Evolutionary conservation across 75 land plant genomes (phyloP).

Genomic region (Sequoiadendron giganteum): DNA sequence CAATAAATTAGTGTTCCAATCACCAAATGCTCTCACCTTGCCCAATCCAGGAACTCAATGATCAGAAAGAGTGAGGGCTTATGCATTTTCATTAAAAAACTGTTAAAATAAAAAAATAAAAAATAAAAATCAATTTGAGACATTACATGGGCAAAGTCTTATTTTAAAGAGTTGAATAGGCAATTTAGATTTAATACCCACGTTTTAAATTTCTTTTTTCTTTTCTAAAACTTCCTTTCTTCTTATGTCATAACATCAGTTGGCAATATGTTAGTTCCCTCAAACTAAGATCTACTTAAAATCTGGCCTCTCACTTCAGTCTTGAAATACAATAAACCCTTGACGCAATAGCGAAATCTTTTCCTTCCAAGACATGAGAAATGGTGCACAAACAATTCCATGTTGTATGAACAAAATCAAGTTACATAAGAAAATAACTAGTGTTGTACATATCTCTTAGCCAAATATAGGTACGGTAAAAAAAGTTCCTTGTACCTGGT

Average conservation of each 20-base stretch:
- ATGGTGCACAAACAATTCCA: not conserved
- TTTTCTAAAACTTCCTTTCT: not conserved
- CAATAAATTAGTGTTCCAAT: too few species aligned
- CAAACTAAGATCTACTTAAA: not conserved
- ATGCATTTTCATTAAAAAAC: too few species aligned
- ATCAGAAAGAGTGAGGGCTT: too few species aligned
- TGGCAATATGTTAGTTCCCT: not conserved
- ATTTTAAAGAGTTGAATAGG: too few species aligned
- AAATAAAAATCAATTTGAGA: too few species aligned
- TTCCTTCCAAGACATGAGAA: not conserved
- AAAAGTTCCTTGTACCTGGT: constrained; percentile 49
- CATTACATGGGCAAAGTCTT: too few species aligned
- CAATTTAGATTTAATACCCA: not conserved
- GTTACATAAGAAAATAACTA: not conserved
- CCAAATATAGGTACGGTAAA: constrained; percentile 1
- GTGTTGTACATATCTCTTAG: not conserved
- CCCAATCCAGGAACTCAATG: too few species aligned
- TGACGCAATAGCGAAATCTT: not conserved
- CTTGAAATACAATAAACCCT: not conserved
- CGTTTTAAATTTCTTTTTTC: not conserved
- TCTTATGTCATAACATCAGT: not conserved
- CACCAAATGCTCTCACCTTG: too few species aligned
- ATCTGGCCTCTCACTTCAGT: not conserved
- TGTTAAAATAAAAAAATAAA: too few species aligned
- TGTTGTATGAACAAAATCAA: not conserved